Conservation (phyloP, 495 filamentous ascomycete species). For the Bathelium albidoporum region DNA sequence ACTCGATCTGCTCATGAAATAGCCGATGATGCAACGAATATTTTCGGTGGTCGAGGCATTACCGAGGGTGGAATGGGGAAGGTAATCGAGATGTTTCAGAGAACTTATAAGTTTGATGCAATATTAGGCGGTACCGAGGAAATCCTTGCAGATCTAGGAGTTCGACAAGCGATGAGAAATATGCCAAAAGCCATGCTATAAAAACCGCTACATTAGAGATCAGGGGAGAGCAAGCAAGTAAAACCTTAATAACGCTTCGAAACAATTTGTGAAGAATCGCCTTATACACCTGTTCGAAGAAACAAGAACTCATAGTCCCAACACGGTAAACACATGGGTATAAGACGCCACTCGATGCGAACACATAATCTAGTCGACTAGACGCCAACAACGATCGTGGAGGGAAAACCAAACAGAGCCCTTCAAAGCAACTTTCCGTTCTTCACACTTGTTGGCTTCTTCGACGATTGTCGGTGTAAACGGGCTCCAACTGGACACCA, state of each 20-base stretch:
- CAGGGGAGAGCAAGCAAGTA: neutral
- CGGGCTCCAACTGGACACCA: slow-evolving; percentile 24
- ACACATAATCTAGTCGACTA: too few relatives aligned
- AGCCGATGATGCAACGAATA: slow-evolving; percentile 73
- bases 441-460: neutral
- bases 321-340: neutral
- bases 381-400: neutral
- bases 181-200: slow-evolving; percentile 80
- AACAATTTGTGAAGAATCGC: neutral
- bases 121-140: slow-evolving; percentile 81
- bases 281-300: neutral
- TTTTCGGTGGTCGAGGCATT: slow-evolving; percentile 73
- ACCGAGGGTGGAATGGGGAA: slow-evolving; percentile 78
- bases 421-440: neutral
- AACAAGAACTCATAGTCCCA: too few relatives aligned
- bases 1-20: slow-evolving; percentile 72
- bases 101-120: slow-evolving; percentile 82
- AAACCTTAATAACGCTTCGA: neutral
- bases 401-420: too few relatives aligned
- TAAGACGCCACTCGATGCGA: neutral
- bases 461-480: slow-evolving; percentile 10
- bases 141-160: slow-evolving; percentile 70
- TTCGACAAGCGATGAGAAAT: slow-evolving; percentile 68
- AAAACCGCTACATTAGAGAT: slow-evolving; percentile 3
- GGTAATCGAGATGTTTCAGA: slow-evolving; percentile 69